phyloP scores from a whole-genome alignment of 2,329 filamentous ascomycete genomes.

The Bipolaris zeicola region DNA sequence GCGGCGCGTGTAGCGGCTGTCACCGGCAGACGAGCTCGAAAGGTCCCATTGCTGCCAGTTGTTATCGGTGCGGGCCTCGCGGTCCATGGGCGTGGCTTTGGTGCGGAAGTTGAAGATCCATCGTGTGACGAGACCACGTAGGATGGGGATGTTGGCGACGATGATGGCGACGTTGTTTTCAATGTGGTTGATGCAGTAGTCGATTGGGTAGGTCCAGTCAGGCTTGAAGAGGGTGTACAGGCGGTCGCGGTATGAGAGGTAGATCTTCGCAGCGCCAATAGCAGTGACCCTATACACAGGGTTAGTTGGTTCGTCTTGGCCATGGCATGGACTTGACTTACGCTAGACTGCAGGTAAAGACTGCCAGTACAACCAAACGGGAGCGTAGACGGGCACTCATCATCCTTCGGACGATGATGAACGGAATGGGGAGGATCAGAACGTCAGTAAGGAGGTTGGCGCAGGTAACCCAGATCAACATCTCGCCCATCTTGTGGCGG shows the following conservation, averaged over 20 bases:
- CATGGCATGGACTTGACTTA: slow-evolving; percentile 20
- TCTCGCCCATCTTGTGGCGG: slow-evolving; percentile 45
- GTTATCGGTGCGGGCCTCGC: slow-evolving; percentile 37
- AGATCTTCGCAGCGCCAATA: slow-evolving; percentile 50
- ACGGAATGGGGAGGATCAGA: slow-evolving; percentile 50
- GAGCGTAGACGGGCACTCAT: slow-evolving; percentile 49
- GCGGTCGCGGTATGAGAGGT: slow-evolving; percentile 49
- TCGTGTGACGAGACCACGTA: slow-evolving; percentile 49
- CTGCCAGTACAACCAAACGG: slow-evolving; percentile 45
- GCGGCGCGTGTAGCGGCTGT: slow-evolving; percentile 24
- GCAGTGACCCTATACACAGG: slow-evolving; percentile 40
- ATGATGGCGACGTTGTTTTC: slow-evolving; percentile 52
- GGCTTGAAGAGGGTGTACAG: slow-evolving; percentile 43
- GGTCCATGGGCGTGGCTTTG: slow-evolving; percentile 42
- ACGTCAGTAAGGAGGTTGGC: slow-evolving; percentile 50
- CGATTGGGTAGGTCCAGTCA: slow-evolving; percentile 52
- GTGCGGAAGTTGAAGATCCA: slow-evolving; percentile 49
- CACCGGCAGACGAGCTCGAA: slow-evolving; percentile 22
- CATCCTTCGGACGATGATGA: slow-evolving; percentile 49
- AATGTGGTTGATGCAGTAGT: slow-evolving; percentile 50
- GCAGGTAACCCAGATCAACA: slow-evolving; percentile 50
- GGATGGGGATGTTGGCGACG: slow-evolving; percentile 49
- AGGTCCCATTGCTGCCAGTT: slow-evolving; percentile 37
- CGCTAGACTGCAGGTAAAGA: slow-evolving; percentile 50
- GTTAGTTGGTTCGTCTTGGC: slow-evolving; percentile 5